Base-by-base conservation (phyloP, 495 filamentous ascomycete genomes). In the Lasiosphaeriaceae sp. region DNA sequence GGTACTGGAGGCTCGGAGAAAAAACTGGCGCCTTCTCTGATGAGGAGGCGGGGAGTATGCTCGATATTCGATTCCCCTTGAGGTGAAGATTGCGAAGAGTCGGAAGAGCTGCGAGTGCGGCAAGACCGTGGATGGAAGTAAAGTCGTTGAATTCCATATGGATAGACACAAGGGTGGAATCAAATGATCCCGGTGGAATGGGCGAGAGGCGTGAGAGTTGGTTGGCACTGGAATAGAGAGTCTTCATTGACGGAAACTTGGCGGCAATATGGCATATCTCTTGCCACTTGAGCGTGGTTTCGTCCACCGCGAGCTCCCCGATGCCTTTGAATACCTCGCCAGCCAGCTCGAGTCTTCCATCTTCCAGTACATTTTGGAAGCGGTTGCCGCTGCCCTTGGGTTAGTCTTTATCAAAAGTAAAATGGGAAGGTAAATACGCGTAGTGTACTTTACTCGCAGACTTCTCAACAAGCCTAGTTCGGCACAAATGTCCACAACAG, bases 141-240 rank as follows among this genome's bases (percentile, higher is more conserved):
- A 96, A 83, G 9, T 81, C 71, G 63, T 97, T 97, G 64, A 83
- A 82, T 50, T 94, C 89, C 6, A 97, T 78, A 43, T 79, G 84
- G 9, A 97, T 64, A 5, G 78, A 81, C 0, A 75, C 83, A 0
- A 83, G 62, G 2, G 71, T 77, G 12, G 68, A 65, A 17, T 67
- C 50, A 17, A 79, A 66, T 12, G 89, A 75, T 12, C 67, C 72
- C 6, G 63, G 65, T 1, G 79, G 69, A 22, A 69, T 68, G 11
- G 68, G 34, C 7, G 79, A 72, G 41, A 80, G 67, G 26, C 51
- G 50, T 0, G 74, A 66, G 14, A 81, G 62, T 47, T 76, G 76
- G 63, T 83, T 83, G 23, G 74, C 68, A 17, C 77, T 66, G 39
- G 71, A 74, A 37, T 69, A 61, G 16, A 96, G 80, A 5, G 76